Evolutionary conservation across 805 yeast species (phyloP).

Genomic region (Metschnikowia anglica): DNA sequence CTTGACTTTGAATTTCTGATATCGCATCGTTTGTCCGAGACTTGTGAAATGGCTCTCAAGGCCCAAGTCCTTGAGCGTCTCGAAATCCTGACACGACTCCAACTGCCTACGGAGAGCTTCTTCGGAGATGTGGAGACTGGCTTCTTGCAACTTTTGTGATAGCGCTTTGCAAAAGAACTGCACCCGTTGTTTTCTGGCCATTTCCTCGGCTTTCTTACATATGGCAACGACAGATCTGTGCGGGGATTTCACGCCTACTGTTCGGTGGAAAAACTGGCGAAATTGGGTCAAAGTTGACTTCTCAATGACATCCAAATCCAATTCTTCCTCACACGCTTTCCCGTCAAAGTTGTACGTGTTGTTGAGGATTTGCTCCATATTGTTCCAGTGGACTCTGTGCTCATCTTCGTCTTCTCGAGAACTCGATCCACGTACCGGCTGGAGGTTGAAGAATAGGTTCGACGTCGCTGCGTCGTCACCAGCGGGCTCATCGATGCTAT

Average conservation of each 20-base stretch:
- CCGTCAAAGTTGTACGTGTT: constrained; percentile 42
- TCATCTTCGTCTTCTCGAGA: constrained; percentile 18
- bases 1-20: constrained; percentile 7
- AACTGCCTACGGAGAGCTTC: constrained; percentile 6
- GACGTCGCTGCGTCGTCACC: constrained; percentile 19
- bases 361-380: constrained; percentile 51
- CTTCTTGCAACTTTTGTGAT: constrained; percentile 1
- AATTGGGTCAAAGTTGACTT: constrained; percentile 33
- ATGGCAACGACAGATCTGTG: constrained; percentile 36
- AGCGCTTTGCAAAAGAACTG: constrained; percentile 1
- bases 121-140: constrained; percentile 3
- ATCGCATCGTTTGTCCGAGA: constrained; percentile 3
- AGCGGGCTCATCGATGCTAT: constrained; percentile 19
- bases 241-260: constrained; percentile 37
- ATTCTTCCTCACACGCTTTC: constrained; percentile 29
- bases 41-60: constrained; percentile 5
- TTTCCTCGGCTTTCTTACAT: constrained; percentile 15
- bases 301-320: constrained; percentile 33
- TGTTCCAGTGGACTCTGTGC: constrained; percentile 40
- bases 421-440: constrained; percentile 32
- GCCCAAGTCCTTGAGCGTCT: constrained; percentile 7
- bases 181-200: constrained; percentile 1
- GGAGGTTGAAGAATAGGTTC: constrained; percentile 24
- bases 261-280: constrained; percentile 31
- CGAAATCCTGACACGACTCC: constrained; percentile 9